Conservation (phyloP, 2,329 filamentous ascomycete genomes). For the Aspergillus sp. region DNA sequence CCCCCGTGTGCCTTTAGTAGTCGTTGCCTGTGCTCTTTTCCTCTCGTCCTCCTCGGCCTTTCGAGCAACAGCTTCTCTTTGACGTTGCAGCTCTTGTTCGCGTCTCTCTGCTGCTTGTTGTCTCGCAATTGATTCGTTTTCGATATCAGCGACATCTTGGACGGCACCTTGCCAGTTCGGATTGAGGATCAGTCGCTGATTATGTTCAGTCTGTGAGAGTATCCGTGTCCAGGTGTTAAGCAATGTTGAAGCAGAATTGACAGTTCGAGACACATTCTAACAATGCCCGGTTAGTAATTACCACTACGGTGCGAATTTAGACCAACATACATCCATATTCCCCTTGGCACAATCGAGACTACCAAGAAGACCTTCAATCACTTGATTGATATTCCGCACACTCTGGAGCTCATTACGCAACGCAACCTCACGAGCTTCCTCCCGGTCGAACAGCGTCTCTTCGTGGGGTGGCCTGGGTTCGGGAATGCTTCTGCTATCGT, state of each 20-base stretch:
- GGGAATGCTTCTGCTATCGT: conserved; percentile 21
- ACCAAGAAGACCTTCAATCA: conserved; percentile 61
- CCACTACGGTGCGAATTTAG: neutral
- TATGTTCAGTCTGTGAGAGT: conserved; percentile 94
- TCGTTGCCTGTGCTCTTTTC: conserved; percentile 30
- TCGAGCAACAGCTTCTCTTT: conserved; percentile 62
- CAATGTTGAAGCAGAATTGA: conserved; percentile 79
- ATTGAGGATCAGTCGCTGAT: conserved; percentile 84
- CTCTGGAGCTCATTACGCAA: conserved; percentile 76
- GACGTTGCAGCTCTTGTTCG: conserved; percentile 71
- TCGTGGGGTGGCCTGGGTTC: conserved; percentile 36
- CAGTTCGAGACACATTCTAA: conserved; percentile 78
- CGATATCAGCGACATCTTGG: conserved; percentile 79
- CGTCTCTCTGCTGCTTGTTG: conserved; percentile 74
- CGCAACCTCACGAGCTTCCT: conserved; percentile 66
- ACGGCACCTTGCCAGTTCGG: conserved; percentile 85
- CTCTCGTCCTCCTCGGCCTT: conserved; percentile 48
- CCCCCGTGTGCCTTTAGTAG: conserved; percentile 28
- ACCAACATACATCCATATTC: conserved; percentile 43
- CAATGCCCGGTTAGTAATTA: neutral
- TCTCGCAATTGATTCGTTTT: conserved; percentile 69
- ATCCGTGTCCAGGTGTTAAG: conserved; percentile 96
- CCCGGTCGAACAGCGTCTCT: conserved; percentile 55
- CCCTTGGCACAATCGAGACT: conserved; percentile 44
- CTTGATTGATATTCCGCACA: conserved; percentile 79